Base-by-base conservation (phyloP, 2,329 filamentous ascomycete species). In the Talaromyces sp. region DNA sequence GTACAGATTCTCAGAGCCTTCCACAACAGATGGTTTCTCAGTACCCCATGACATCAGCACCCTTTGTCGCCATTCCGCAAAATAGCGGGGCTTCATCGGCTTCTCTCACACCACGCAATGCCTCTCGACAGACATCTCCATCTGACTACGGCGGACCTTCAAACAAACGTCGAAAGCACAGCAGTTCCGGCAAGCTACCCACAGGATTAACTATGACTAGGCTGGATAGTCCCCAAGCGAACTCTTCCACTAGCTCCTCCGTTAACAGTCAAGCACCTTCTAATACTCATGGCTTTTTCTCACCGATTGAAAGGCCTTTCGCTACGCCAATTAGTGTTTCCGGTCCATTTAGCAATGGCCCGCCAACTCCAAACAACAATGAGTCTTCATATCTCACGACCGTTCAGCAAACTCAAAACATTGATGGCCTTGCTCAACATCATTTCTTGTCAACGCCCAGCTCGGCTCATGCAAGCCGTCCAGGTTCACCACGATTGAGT, bases 111-210 rank as follows among this genome's bases (percentile, higher is more conserved):
- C 80, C 86, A 5, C 81, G 83, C 15, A 85, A 80, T 62, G 71
- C 89, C 3, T 94, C 90, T 3, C 81, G 90, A 46, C 88, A 90
- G 63, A 81, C 84, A 5, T 94, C 91, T 1, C 89, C 90, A 1
- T 81, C 75, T 51, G 83, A 80, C 13, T 80, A 85, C 54, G 75
- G 80, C 33, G 88, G 85, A 1, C 88, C 88, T 1, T 80, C 80
- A 35, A 81, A 84, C 43, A 96, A 95, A 78, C 91, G 91, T 75
- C 83, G 91, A 62, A 96, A 96, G 72, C 85, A 87, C 5, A 91
- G 87, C 69, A 81, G 81, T 40, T 82, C 84, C 15, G 74, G 78
- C 35, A 89, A 89, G 70, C 77, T 95, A 13, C 89, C 90, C 0
- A 85, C 82, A 17, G 86, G 84, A 15, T 74, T 96, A 64, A 83